Conservation (phyloP, 441 rosid species). For the Gossypium davidsonii region DNA sequence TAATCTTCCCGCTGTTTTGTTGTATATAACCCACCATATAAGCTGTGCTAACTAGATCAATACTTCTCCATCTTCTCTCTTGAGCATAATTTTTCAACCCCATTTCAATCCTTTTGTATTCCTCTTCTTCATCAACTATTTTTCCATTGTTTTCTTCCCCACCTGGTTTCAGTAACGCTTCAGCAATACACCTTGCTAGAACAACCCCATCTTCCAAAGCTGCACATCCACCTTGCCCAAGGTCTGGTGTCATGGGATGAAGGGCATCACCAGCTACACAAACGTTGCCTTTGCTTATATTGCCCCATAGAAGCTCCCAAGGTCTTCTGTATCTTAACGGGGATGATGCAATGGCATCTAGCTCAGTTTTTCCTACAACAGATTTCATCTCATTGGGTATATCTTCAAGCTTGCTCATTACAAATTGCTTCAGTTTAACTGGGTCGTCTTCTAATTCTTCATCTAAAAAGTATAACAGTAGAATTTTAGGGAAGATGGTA, state of each 20-base stretch:
- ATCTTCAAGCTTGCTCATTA: constrained; percentile 32
- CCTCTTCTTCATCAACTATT: constrained; percentile 17
- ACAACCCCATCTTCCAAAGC: constrained; percentile 64
- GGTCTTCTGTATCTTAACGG: constrained; percentile 46
- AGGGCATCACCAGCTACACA: constrained; percentile 74
- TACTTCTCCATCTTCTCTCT: constrained; percentile 75
- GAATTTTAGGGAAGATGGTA: not conserved
- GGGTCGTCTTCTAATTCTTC: constrained; percentile 32
- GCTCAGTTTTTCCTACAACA: constrained; percentile 32
- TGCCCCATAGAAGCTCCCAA: constrained; percentile 60
- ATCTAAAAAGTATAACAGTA: constrained; percentile 15
- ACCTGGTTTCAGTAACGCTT: constrained; percentile 24
- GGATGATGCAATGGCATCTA: constrained; percentile 27
- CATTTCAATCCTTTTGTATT: constrained; percentile 32
- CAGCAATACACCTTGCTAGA: constrained; percentile 50
- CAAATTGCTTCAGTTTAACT: constrained; percentile 37
- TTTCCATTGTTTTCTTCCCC: not conserved
- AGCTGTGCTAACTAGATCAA: constrained; percentile 46
- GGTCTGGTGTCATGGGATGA: constrained; percentile 76
- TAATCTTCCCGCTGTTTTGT: constrained; percentile 37
- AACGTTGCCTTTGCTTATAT: constrained; percentile 55
- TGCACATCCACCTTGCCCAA: constrained; percentile 61
- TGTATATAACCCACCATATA: constrained; percentile 48
- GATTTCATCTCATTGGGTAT: constrained; percentile 27
- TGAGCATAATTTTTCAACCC: constrained; percentile 44